Base-by-base conservation (phyloP, 371 early-diverging fungal genomes). In the Lichtheimia ramosa region DNA sequence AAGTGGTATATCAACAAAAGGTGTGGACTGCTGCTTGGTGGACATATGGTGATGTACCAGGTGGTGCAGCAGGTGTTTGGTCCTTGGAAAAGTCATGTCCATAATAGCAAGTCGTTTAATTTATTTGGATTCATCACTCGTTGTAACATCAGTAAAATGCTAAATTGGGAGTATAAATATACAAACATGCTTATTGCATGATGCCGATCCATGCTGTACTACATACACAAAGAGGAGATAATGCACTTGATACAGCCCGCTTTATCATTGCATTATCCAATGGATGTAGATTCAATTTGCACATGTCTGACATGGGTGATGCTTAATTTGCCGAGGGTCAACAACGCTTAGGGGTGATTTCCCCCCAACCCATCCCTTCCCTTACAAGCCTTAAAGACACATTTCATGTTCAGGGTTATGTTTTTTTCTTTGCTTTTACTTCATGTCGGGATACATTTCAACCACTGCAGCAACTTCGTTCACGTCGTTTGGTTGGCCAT, bases 1-100 rank as follows among this genome's bases (percentile, higher is more conserved):
- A 62, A 43, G 83, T 79, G 10, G 66, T 68, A 23, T 77, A 81
- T 61, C 51, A 64, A 15, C 66, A 66, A 13, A 60, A 61, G 40
- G 40, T 82, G 12, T 84, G 72, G 75, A 61, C 66, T 27, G 81
- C 77, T 59, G 48, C 62, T 51, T 82, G 83, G 83, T 82, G 84
- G 84, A 74, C 83, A 15, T 64, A 68, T 48, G 65, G 59, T 34
- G 82, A 84, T 59, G 24, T 43, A 20, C 79, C 79, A 48, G 69
- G 68, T 39, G 63, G 72, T n/a, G 28, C 27, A 21, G 56, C 59
- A 5, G 68, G 65, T 39, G 75, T 71, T 14, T 79, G 79, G 79
- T 43, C 43, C 0, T 40, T 57, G 28, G 25, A 58, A 8, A 65
- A 64, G 16, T 1, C 65, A n/a, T 79, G 75, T 52, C 10, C 34